Conservation (phyloP, 495 filamentous ascomycete genomes). For the Penicillium silybi region DNA sequence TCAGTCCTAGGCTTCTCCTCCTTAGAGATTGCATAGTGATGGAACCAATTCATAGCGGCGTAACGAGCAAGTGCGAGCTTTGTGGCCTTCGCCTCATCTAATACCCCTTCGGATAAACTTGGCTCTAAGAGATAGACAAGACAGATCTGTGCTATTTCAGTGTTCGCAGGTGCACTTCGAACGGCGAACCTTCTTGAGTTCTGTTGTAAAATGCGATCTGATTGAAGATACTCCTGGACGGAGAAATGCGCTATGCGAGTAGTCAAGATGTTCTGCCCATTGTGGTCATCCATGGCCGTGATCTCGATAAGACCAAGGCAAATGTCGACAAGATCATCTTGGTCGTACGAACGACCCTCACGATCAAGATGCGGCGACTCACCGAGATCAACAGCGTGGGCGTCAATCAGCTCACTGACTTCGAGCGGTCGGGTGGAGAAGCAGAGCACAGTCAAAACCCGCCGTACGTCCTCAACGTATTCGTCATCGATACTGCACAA, state of each 20-base stretch:
- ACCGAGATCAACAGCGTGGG: constrained; percentile 22
- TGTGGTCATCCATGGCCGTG: background rate
- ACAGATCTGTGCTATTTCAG: constrained; percentile 28
- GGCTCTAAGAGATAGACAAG: constrained; percentile 31
- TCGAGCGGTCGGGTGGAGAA: constrained; percentile 26
- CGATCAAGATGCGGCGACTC: constrained; percentile 17
- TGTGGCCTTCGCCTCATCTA: constrained; percentile 3
- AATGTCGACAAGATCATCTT: constrained; percentile 19
- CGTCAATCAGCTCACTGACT: constrained; percentile 27
- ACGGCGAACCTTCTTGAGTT: constrained; percentile 22
- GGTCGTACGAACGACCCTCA: constrained; percentile 18
- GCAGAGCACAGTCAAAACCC: constrained; percentile 30
- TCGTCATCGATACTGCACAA: constrained; percentile 22
- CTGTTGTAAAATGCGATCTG: constrained; percentile 29
- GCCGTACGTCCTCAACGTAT: constrained; percentile 22
- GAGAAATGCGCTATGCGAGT: constrained; percentile 38
- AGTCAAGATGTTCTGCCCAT: background rate
- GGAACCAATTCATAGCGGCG: constrained; percentile 25
- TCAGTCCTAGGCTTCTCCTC: background rate
- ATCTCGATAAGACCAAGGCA: constrained; percentile 19
- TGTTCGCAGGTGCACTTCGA: constrained; percentile 15
- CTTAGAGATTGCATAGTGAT: constrained; percentile 16
- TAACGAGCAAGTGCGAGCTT: constrained; percentile 23
- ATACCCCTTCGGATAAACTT: constrained; percentile 9
- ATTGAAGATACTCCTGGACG: too few relatives aligned